Conservation (phyloP, 106 monocot species). For the Allium fistulosum region DNA sequence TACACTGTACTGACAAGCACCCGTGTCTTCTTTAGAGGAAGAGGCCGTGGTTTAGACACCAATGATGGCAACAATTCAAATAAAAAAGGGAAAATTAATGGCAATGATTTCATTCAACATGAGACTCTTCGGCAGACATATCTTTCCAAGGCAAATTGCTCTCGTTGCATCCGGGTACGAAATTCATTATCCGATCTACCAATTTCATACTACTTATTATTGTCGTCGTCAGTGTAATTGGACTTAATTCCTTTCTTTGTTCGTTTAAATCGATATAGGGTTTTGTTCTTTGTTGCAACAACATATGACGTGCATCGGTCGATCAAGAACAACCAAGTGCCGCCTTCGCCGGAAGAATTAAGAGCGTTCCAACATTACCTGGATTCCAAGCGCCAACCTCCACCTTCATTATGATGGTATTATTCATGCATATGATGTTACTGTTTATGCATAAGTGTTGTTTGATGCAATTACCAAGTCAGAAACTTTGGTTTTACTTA, state of each 20-base stretch:
- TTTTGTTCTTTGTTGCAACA: constrained; percentile 48
- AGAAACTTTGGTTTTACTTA: not conserved
- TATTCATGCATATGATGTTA: not conserved
- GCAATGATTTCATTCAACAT: constrained; percentile 2
- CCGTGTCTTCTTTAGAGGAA: too few relatives aligned
- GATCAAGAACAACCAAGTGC: constrained; percentile 55
- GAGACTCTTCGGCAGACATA: constrained; percentile 32
- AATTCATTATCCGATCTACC: not conserved
- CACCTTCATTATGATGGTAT: constrained; percentile 5
- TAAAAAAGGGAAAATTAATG: too few relatives aligned
- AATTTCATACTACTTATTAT: not conserved
- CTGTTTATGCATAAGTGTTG: not conserved
- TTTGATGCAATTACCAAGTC: constrained; percentile 1
- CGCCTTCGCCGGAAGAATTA: constrained; percentile 52
- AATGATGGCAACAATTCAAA: too few relatives aligned
- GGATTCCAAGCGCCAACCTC: constrained; percentile 30
- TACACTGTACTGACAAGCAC: too few relatives aligned
- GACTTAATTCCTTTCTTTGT: too few relatives aligned
- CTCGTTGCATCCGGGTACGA: constrained; percentile 29
- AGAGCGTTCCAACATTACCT: constrained; percentile 43
- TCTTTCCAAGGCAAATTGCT: constrained; percentile 36
- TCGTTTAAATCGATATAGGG: constrained; percentile 6
- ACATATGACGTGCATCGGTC: constrained; percentile 71
- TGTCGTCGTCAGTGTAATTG: too few relatives aligned
- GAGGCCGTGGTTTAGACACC: too few relatives aligned